A percentile compares a stretch with the other conserved stretches of the same genome.
Evolutionary conservation across 78 protist genomes (phyloP).

Genomic region (Anaeramoeba flamelloides): DNA sequence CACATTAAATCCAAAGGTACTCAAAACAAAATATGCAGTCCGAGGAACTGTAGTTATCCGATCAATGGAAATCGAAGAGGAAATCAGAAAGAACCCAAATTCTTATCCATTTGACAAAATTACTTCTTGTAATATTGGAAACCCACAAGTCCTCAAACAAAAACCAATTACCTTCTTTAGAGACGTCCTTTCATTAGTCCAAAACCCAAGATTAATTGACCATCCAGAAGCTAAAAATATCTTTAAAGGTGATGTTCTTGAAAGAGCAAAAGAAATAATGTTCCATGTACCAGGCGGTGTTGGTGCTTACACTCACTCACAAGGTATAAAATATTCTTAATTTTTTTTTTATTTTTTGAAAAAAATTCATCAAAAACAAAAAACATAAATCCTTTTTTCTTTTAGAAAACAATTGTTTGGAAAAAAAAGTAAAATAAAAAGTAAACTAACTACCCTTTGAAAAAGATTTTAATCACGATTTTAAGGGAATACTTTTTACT

Average conservation of each 20-base stretch:
- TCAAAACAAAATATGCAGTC: constrained; percentile 49
- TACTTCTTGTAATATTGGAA: constrained; percentile 94
- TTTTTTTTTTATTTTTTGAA: no score
- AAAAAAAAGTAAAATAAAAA: no score
- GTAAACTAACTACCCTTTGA: no score
- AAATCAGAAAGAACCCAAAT: background rate
- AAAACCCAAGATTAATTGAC: constrained; percentile 32
- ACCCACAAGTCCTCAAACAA: constrained; percentile 88
- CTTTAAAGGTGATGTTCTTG: constrained; percentile 58
- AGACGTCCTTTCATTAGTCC: constrained; percentile 43
- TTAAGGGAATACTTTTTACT: no score
- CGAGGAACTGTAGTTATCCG: constrained; percentile 41
- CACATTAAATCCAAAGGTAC: constrained; percentile 5
- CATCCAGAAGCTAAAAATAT: constrained; percentile 8
- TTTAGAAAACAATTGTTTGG: no score
- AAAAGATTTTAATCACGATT: no score
- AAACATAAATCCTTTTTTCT: no score
- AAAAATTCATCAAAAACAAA: no score
- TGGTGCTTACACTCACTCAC: constrained; percentile 83
- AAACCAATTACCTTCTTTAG: constrained; percentile 71
- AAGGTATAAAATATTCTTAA: no score
- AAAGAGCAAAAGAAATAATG: background rate
- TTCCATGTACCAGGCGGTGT: background rate
- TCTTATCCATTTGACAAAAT: constrained; percentile 53
- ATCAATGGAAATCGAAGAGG: constrained; percentile 24